A percentile compares a stretch with the other conserved stretches of the same genome.
These are phyloP conservation scores for Xylariaceae sp. DNA, from an alignment of 2,329 filamentous ascomycete genomes.

Conservation along the genomic window DNA sequence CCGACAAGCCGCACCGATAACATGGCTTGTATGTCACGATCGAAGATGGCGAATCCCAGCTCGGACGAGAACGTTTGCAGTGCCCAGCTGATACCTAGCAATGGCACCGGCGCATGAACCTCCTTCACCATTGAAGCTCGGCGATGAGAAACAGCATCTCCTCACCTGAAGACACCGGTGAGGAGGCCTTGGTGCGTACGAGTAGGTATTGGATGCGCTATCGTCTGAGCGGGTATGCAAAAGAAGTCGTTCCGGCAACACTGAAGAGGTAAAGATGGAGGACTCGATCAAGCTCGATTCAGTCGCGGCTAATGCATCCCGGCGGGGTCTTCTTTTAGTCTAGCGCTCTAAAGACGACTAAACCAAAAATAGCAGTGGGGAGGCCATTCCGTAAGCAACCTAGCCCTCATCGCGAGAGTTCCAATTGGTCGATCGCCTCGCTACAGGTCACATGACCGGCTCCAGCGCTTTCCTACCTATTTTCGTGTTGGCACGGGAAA, in stretches of 20 bases:
- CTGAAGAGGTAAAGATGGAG: too few relatives aligned
- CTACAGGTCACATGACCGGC: conserved; percentile 14
- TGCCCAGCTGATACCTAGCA: neutral
- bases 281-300: too few relatives aligned
- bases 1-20: too few relatives aligned
- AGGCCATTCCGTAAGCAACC: neutral
- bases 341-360: neutral
- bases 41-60: too few relatives aligned
- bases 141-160: neutral
- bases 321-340: too few relatives aligned
- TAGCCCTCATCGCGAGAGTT: neutral
- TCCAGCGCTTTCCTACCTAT: neutral
- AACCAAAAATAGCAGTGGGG: neutral
- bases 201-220: too few relatives aligned
- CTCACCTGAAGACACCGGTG: neutral
- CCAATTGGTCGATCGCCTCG: conserved; percentile 8
- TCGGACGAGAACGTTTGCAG: neutral
- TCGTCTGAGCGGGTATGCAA: too few relatives aligned
- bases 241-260: too few relatives aligned
- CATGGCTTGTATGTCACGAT: too few relatives aligned
- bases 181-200: too few relatives aligned
- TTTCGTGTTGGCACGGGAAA: too few relatives aligned
- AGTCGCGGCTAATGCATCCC: too few relatives aligned
- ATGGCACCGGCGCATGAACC: neutral
- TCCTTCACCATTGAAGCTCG: neutral